phyloP scores from a whole-genome alignment of 306 rosid species.

The Sicyos baderoa region DNA sequence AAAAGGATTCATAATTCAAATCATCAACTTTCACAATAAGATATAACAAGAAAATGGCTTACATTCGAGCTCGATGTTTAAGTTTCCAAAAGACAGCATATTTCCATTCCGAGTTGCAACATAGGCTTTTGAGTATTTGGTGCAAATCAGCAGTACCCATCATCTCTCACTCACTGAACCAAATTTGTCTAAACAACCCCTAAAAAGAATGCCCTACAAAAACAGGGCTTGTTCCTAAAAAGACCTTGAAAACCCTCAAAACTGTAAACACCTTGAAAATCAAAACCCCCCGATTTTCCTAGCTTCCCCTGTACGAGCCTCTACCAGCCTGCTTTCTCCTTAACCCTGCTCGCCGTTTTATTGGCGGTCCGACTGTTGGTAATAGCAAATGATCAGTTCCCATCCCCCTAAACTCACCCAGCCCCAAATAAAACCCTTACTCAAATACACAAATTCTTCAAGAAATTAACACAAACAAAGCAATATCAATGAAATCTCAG shows the following conservation, averaged over 20 bases:
- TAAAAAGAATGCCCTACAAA: conserved; percentile 12
- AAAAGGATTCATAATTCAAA: neutral
- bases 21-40: neutral
- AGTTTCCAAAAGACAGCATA: conserved; percentile 96
- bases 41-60: conserved; percentile 20
- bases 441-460: conserved; percentile 27
- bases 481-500: neutral
- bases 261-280: conserved; percentile 18
- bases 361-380: conserved; percentile 91
- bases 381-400: conserved; percentile 62
- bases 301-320: conserved; percentile 98
- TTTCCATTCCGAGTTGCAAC: conserved; percentile 78
- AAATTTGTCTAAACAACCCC: conserved; percentile 29
- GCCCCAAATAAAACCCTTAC: conserved; percentile 1
- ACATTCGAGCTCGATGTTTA: conserved; percentile 75
- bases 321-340: conserved; percentile 98
- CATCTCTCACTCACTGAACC: conserved; percentile 33
- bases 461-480: conserved; percentile 15
- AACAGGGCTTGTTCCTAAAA: neutral
- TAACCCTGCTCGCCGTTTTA: conserved; percentile 97
- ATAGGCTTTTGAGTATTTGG: conserved; percentile 60
- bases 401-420: conserved; percentile 62
- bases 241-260: conserved; percentile 1
- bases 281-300: conserved; percentile 26
- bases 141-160: conserved; percentile 63